A percentile compares a stretch with the other conserved stretches of the same genome.
These are phyloP conservation scores for Cutaneotrichosporon sp. DNA, from an alignment of 1,284 basidiomycete species.

Conservation along the genomic window DNA sequence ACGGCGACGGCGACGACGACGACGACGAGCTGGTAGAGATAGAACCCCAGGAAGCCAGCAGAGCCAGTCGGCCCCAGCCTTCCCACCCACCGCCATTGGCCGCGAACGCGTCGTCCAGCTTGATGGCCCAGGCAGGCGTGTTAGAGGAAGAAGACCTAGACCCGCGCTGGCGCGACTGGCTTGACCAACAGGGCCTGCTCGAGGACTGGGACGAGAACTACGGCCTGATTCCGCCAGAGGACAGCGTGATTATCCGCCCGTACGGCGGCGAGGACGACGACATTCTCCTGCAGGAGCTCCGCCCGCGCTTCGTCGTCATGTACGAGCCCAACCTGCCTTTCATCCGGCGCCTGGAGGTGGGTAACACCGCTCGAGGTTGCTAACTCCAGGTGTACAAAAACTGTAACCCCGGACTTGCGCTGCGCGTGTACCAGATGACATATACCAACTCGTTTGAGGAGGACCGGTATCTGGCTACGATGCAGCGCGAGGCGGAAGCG, in stretches of 20 bases:
- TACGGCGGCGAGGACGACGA: constrained; percentile 94
- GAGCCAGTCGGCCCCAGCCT: not conserved
- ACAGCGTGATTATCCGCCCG: constrained; percentile 77
- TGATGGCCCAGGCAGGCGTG: constrained; percentile 31
- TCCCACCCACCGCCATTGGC: constrained; percentile 1
- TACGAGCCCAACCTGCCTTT: constrained; percentile 93
- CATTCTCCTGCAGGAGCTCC: constrained; percentile 74
- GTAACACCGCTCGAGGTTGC: constrained; percentile 11
- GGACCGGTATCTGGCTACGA: constrained; percentile 83
- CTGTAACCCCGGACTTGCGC: constrained; percentile 67
- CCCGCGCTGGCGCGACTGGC: constrained; percentile 16
- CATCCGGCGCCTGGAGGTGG: constrained; percentile 82
- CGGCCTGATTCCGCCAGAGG: constrained; percentile 70
- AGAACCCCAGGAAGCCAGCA: not conserved
- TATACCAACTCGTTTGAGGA: constrained; percentile 92
- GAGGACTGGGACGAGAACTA: constrained; percentile 71
- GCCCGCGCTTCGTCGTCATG: constrained; percentile 89
- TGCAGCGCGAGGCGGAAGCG: constrained; percentile 86
- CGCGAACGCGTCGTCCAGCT: constrained; percentile 2
- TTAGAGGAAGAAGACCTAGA: constrained; percentile 40
- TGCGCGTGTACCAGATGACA: constrained; percentile 93
- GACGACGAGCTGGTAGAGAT: not conserved
- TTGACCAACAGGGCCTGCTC: constrained; percentile 26
- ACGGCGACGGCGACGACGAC: not conserved
- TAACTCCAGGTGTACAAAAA: constrained; percentile 70